phyloP scores from a whole-genome alignment of 2,329 filamentous ascomycete genomes.

The Ophiostoma populinum region DNA sequence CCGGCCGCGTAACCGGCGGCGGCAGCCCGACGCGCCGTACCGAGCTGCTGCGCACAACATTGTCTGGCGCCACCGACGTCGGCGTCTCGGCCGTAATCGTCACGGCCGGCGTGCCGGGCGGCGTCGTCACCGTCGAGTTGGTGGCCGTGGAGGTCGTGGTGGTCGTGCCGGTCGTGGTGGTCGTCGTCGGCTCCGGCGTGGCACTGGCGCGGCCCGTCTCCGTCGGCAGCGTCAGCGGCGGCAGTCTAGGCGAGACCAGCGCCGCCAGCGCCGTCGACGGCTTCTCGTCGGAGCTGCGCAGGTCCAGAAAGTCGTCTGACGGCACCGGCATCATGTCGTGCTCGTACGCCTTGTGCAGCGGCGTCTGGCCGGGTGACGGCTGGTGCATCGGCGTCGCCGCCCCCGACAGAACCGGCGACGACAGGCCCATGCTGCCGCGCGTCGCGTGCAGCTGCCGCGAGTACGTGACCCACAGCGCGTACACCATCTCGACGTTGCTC shows the following conservation, averaged over 20 bases:
- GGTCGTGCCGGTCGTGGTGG: no score
- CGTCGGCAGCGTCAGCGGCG: constrained; percentile 1
- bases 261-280: constrained; percentile 19
- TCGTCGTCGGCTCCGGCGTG: constrained; percentile 40
- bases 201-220: constrained; percentile 36
- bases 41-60: no score
- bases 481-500: constrained; percentile 52
- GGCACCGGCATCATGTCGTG: constrained; percentile 35
- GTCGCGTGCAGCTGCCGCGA: constrained; percentile 78
- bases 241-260: background rate
- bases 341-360: constrained; percentile 37
- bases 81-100: background rate
- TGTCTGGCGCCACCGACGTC: constrained; percentile 13
- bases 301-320: background rate
- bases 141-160: no score
- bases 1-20: constrained; percentile 1
- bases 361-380: constrained; percentile 58
- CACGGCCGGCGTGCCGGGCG: background rate
- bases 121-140: background rate
- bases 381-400: constrained; percentile 58
- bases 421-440: constrained; percentile 38
- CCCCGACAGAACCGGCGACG: constrained; percentile 47
- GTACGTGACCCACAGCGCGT: constrained; percentile 94
- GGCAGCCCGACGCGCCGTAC: no score
- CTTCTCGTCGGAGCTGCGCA: constrained; percentile 21